Evolutionary conservation across 208 protist genomes (phyloP).

Genomic region (Wallacemonas rigidus): DNA sequence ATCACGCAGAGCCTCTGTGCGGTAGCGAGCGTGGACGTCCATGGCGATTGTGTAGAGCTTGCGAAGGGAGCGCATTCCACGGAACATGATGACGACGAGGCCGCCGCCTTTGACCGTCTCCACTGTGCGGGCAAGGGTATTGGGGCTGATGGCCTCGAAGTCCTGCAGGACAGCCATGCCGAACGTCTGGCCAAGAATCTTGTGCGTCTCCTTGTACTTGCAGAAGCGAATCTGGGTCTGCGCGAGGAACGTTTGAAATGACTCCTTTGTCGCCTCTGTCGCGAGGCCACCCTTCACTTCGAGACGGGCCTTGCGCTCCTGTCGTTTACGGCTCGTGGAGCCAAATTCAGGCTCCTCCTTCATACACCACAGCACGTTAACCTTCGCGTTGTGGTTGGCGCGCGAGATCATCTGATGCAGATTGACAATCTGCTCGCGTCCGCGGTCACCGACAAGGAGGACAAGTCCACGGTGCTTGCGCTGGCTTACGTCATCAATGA

Average conservation of each 20-base stretch:
- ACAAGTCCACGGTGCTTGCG: conserved; percentile 96
- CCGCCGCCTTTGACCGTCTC: conserved; percentile 99
- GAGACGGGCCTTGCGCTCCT: conserved; percentile 94
- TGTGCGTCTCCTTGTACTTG: conserved; percentile 99
- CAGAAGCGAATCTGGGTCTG: conserved; percentile 98
- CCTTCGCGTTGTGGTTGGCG: conserved; percentile 94
- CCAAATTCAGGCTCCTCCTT: conserved; percentile 99
- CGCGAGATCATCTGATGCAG: conserved; percentile 99
- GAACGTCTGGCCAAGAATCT: conserved; percentile 99
- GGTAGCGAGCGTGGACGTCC: conserved; percentile 97
- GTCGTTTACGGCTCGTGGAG: conserved; percentile 92
- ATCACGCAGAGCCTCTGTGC: conserved; percentile 84
- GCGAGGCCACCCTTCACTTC: conserved; percentile 93
- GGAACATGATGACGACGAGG: conserved; percentile 98
- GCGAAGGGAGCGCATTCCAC: conserved; percentile 95
- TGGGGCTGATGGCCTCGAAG: conserved; percentile 99
- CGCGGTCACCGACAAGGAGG: conserved; percentile 98
- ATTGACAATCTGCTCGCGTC: conserved; percentile 98
- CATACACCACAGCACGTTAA: conserved; percentile 99
- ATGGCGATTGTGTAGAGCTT: conserved; percentile 99
- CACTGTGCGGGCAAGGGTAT: conserved; percentile 98
- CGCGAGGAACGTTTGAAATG: conserved; percentile 98
- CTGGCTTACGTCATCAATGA: conserved; percentile 98
- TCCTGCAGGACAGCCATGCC: conserved; percentile 99
- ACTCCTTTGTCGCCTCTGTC: conserved; percentile 95